These are phyloP conservation scores for Amoebophrya sp. DNA, from an alignment of 169 alveolate genomes.

Conservation along the genomic window DNA sequence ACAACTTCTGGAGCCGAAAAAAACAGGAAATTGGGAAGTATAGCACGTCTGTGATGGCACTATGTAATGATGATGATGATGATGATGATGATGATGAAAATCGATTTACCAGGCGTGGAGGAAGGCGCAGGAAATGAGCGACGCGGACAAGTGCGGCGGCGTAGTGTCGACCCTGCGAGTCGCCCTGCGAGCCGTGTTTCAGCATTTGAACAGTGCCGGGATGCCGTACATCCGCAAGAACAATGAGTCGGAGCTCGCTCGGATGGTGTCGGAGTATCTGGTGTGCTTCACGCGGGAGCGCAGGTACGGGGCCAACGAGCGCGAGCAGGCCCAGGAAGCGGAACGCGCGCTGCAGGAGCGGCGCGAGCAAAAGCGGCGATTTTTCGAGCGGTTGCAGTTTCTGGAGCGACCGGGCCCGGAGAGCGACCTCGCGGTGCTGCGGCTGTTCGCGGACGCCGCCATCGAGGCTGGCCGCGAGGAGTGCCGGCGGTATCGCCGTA, in stretches of 20 bases:
- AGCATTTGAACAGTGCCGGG: background rate
- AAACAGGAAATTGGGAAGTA: no score
- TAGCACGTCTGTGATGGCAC: no score
- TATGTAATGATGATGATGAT: no score
- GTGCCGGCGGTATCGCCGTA: background rate
- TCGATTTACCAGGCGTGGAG: no score
- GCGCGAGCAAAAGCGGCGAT: background rate
- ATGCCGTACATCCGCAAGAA: background rate
- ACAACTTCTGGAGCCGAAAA: no score
- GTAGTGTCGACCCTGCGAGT: background rate
- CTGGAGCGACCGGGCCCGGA: background rate
- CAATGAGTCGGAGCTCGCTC: background rate
- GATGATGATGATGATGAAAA: no score
- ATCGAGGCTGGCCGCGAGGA: background rate
- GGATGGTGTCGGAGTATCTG: background rate
- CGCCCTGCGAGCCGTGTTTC: background rate
- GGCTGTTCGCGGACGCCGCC: background rate
- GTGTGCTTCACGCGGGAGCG: background rate
- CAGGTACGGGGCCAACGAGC: background rate
- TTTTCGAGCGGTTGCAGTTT: background rate
- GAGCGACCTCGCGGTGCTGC: background rate
- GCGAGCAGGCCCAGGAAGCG: no score
- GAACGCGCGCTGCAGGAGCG: background rate
- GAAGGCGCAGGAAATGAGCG: background rate
- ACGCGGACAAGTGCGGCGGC: background rate